Conservation (phyloP, 148 eudicot genomes). For the Euryodendron excelsum region DNA sequence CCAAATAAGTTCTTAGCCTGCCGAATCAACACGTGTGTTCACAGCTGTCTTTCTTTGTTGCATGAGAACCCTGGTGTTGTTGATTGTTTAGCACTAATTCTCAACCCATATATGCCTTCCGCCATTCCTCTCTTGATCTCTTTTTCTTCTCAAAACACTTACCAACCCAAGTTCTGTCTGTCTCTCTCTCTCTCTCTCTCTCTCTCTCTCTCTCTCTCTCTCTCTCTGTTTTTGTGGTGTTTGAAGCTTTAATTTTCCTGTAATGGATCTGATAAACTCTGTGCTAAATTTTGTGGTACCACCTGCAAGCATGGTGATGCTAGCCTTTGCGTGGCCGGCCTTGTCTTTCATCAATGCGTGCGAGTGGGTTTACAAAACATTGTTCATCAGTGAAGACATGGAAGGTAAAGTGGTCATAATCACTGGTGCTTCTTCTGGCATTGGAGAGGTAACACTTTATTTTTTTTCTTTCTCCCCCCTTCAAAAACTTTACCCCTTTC, state of each 20-base stretch:
- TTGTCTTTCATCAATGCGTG: conserved; percentile 62
- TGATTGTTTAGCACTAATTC: neutral
- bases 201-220: neutral
- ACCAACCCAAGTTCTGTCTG: neutral
- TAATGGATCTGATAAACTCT: conserved; percentile 63
- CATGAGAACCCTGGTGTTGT: too few relatives aligned
- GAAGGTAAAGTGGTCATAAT: conserved; percentile 71
- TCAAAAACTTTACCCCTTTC: neutral
- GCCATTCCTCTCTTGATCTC: neutral
- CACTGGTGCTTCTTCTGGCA: conserved; percentile 90
- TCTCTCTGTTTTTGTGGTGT: neutral
- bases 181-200: neutral
- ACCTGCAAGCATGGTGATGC: conserved; percentile 80
- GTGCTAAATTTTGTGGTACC: conserved; percentile 68
- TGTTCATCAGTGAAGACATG: conserved; percentile 41
- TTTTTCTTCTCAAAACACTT: neutral
- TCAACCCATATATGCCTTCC: neutral
- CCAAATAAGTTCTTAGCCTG: too few relatives aligned
- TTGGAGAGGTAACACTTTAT: conserved; percentile 61
- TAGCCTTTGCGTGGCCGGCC: conserved; percentile 89
- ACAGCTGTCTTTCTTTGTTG: too few relatives aligned
- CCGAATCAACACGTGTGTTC: too few relatives aligned
- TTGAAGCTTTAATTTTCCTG: neutral
- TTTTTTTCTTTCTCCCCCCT: neutral
- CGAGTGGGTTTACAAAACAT: conserved; percentile 59